Evolutionary conservation across 169 alveolate genomes (phyloP), one percentile per base, ranked within the genome.

Genomic region (Cryptosporidium baileyi): DNA sequence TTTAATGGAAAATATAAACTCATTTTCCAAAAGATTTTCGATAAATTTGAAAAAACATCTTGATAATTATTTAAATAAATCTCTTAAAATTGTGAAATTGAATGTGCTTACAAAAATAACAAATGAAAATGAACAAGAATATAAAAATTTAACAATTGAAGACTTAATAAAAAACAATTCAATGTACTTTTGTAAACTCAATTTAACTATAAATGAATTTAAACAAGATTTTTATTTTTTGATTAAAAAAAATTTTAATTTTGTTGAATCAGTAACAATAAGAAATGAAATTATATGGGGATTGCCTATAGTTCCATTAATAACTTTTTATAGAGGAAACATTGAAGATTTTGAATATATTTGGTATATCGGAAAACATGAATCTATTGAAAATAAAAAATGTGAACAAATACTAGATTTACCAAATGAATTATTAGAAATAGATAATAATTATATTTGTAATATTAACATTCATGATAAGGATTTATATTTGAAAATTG

Each of bases 231-330:
- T 65, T 19, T 49, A 32, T 13, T 65, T 26, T 49, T 8, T 28
- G 19, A n/a, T 65, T n/a, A 44, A 45, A 26, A 65, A 65, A 26
- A 49, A 49, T 47, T 19, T 36, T 0, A 52, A 52, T 54, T 19
- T 74, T 17, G 24, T 74, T 54, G 74, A 74, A 40, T 36, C 41
- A 11, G 67, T 51, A 2, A 38, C 22, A 15, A n/a, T 74, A 36
- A 74, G 41, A 57, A 74, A 57, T 1, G 85, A 74, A 54, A 74
- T 74, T 8, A 74, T 52, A 38, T 51, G 51, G 67, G 85, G 85
- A 11, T n/a, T 57, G 4, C 67, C 85, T 1, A 59, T 74, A 6
- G 85, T 74, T 11, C 85, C 85, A 17, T 51, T 22, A 9, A 4
- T 74, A 38, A 52, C 60, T 34, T 54, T 74, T 7, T 36, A 19